Conservation (phyloP, 139 green algal genomes). For the Deuterostichococcus epilithicus region DNA sequence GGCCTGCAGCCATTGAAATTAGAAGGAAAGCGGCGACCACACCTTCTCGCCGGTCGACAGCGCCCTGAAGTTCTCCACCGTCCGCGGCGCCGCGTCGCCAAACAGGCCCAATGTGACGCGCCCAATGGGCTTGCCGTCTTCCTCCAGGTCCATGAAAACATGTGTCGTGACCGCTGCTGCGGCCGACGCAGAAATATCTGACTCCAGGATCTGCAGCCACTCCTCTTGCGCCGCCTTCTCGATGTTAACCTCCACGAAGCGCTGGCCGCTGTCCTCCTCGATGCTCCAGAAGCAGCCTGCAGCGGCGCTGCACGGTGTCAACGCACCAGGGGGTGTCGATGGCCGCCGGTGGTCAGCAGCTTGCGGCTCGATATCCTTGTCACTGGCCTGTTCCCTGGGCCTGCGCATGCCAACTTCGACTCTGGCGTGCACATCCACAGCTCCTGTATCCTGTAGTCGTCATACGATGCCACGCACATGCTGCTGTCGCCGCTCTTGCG, state of each 20-base stretch:
- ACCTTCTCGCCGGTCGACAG: constrained; percentile 11
- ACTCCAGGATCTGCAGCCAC: background rate
- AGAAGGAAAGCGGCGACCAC: no score
- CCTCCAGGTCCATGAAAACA: background rate
- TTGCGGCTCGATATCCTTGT: no score
- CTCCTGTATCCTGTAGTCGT: background rate
- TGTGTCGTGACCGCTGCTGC: background rate
- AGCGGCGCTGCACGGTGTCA: background rate
- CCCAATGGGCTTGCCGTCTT: background rate
- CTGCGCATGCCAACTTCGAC: no score
- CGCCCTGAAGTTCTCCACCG: constrained; percentile 17
- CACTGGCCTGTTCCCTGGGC: no score
- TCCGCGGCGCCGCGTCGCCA: constrained; percentile 4
- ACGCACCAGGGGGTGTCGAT: no score
- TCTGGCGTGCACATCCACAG: no score
- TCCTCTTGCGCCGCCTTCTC: constrained; percentile 6
- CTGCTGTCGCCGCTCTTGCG: no score
- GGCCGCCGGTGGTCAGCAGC: no score
- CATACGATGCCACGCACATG: no score
- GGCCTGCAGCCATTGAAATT: no score
- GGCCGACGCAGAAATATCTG: background rate
- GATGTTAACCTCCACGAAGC: constrained; percentile 7
- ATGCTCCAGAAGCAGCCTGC: constrained; percentile 11
- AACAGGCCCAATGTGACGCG: constrained; percentile 10
- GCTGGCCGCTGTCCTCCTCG: background rate